phyloP scores from a whole-genome alignment of 75 land plant species.

The Sequoia sempervirens region DNA sequence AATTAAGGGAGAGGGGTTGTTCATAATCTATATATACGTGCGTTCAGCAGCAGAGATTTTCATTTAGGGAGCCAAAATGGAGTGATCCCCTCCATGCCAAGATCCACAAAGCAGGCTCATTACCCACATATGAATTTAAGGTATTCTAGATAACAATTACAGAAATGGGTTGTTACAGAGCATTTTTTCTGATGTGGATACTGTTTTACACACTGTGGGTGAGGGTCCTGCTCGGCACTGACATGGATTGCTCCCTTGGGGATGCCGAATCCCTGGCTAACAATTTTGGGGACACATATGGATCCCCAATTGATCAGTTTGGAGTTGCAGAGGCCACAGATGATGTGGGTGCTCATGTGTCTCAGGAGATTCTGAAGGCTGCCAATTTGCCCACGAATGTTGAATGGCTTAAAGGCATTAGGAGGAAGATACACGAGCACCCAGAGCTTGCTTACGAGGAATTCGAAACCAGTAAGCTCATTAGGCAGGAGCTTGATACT shows the following conservation, averaged over 20 bases:
- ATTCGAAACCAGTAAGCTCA: conserved; percentile 49
- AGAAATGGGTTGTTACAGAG: not conserved
- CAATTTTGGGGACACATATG: conserved; percentile 5
- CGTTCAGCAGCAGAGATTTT: not conserved
- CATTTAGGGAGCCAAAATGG: not conserved
- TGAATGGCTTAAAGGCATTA: conserved; percentile 42
- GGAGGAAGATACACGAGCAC: conserved; percentile 45
- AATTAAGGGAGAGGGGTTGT: not conserved
- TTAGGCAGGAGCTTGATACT: conserved; percentile 47
- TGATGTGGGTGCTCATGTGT: not conserved
- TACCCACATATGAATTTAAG: not conserved
- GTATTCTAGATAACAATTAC: not conserved
- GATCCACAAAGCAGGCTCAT: not conserved
- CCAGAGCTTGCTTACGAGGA: conserved; percentile 63
- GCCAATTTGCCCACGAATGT: conserved; percentile 20
- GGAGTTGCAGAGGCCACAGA: not conserved
- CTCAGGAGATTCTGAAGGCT: conserved; percentile 9
- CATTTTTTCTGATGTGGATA: not conserved
- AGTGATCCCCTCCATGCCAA: not conserved
- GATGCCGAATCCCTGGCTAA: conserved; percentile 1
- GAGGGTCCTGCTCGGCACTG: not conserved
- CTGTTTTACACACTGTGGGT: not conserved
- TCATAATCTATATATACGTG: not conserved
- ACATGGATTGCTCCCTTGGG: conserved; percentile 9
- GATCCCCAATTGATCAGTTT: not conserved